phyloP scores from a whole-genome alignment of 2,329 filamentous ascomycete species.

The Tolypocladium paradoxum region DNA sequence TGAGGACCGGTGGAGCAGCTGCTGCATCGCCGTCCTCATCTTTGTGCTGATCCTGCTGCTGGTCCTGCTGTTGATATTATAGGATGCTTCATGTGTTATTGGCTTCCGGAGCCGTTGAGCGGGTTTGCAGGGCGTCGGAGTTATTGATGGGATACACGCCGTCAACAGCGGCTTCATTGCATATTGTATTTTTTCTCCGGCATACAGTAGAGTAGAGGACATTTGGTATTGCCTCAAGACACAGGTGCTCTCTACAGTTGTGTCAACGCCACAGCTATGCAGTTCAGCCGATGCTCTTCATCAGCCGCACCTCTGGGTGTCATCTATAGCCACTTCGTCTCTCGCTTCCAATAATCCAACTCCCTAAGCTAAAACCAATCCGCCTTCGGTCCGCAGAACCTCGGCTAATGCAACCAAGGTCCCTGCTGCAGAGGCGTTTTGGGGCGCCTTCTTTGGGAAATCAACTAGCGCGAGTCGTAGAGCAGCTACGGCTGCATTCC shows the following conservation, averaged over 20 bases:
- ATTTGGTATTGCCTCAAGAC: constrained; percentile 3
- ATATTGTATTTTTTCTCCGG: not conserved
- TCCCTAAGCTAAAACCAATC: constrained; percentile 31
- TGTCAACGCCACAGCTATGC: constrained; percentile 3
- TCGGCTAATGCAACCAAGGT: constrained; percentile 43
- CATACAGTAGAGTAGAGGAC: constrained; percentile 1
- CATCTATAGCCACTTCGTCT: not conserved
- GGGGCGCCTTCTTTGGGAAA: constrained; percentile 48
- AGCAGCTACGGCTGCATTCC: constrained; percentile 61
- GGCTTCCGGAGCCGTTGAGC: not conserved
- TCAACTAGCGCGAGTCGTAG: constrained; percentile 63
- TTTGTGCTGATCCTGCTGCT: constrained; percentile 79
- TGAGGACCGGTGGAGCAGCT: constrained; percentile 80
- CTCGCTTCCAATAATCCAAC: not conserved
- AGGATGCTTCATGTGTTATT: constrained; percentile 4
- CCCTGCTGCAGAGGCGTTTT: constrained; percentile 36
- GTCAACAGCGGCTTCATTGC: not conserved
- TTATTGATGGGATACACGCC: not conserved
- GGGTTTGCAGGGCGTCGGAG: not conserved
- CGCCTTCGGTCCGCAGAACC: constrained; percentile 38
- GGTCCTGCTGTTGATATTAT: constrained; percentile 61
- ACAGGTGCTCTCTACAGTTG: not conserved
- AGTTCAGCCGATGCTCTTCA: not conserved
- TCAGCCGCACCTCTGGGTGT: not conserved
- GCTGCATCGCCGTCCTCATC: constrained; percentile 83